Percentiles rank a stretch among this genome's conserved stretches.
These are phyloP conservation scores for Apiospora rasikravindrae DNA, from an alignment of 2,329 filamentous ascomycete genomes.

Conservation along the genomic window DNA sequence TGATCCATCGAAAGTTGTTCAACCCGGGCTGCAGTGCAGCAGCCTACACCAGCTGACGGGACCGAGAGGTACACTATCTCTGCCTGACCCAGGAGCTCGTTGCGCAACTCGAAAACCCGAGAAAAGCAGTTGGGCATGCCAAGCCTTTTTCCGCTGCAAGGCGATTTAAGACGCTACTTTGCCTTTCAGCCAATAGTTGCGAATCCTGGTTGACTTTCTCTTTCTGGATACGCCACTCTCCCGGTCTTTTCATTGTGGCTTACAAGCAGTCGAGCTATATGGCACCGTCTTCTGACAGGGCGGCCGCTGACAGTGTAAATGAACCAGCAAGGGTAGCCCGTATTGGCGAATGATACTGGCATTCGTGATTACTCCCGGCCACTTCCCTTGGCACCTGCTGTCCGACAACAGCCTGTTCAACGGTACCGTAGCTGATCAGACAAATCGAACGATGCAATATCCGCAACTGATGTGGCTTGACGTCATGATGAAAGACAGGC, in stretches of 20 bases:
- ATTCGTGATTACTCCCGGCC: background rate
- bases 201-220: too few species aligned
- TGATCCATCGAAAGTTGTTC: too few species aligned
- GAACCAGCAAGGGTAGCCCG: background rate
- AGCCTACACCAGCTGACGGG: too few species aligned
- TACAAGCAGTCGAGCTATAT: background rate
- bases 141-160: too few species aligned
- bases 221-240: background rate
- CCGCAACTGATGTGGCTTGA: background rate
- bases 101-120: too few species aligned
- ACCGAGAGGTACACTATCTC: too few species aligned
- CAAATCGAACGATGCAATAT: background rate
- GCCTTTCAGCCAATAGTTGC: too few species aligned
- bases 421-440: background rate
- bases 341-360: background rate
- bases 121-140: too few species aligned
- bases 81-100: too few species aligned
- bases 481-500: background rate
- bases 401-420: background rate
- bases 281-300: background rate
- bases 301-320: too few species aligned
- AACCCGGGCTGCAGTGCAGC: too few species aligned
- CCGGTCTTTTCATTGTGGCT: background rate
- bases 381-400: background rate
- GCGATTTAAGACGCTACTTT: too few species aligned